Evolutionary conservation across 768 basidiomycete species (phyloP).

Genomic region (Xerocomus brunneocitrinus): DNA sequence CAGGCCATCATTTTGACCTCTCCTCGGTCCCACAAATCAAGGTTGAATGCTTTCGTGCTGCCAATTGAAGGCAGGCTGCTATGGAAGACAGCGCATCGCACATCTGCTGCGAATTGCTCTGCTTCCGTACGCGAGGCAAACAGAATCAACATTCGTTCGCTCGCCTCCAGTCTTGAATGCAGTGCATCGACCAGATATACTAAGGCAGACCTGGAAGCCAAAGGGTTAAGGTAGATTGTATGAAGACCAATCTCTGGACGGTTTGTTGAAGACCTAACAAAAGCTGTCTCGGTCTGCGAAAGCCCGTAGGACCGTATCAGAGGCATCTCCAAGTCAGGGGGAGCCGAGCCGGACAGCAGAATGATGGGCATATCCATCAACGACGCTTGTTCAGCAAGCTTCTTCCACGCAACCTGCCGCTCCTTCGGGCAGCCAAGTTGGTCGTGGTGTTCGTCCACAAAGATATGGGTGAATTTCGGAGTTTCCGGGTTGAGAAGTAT

Average conservation of each 20-base stretch:
- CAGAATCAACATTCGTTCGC: constrained; percentile 4
- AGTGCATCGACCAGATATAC: not conserved
- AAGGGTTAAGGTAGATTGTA: not conserved
- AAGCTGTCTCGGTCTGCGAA: not conserved
- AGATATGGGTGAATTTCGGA: not conserved
- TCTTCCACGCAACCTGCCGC: not conserved
- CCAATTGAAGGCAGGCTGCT: not conserved
- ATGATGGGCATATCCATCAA: not conserved
- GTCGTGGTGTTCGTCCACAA: constrained; percentile 10
- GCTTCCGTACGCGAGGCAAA: not conserved
- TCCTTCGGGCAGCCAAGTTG: not conserved
- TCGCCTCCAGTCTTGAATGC: not conserved
- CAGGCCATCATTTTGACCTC: constrained; percentile 2
- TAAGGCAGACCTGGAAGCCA: not conserved
- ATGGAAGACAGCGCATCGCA: not conserved
- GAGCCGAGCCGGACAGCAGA: not conserved
- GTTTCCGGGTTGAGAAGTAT: too few species aligned
- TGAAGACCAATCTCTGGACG: constrained; percentile 4
- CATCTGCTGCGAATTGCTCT: not conserved
- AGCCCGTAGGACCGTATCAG: not conserved
- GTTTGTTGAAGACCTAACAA: not conserved
- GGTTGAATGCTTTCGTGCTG: not conserved
- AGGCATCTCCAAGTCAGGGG: not conserved
- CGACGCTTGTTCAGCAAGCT: not conserved
- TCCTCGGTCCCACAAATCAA: not conserved